Conservation (phyloP, 768 basidiomycete genomes). For the Termitomyces heimii region DNA sequence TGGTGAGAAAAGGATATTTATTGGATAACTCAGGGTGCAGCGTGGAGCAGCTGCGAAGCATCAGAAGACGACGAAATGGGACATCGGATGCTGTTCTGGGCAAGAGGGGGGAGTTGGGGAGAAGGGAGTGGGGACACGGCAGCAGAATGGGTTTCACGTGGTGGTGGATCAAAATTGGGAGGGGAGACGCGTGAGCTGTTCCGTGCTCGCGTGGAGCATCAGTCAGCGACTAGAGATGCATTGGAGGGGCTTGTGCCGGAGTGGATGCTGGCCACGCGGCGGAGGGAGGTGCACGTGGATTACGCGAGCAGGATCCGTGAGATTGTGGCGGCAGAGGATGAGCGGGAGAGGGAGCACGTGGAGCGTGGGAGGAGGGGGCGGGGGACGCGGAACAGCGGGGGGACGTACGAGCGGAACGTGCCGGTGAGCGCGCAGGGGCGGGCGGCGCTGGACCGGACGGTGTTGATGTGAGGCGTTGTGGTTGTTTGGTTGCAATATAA, state of each 20-base stretch:
- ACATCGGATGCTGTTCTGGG: conserved; percentile 33
- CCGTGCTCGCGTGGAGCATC: conserved; percentile 40
- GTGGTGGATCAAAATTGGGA: conserved; percentile 3
- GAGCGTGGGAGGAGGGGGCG: conserved; percentile 28
- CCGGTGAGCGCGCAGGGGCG: conserved; percentile 31
- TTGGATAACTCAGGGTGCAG: conserved; percentile 18
- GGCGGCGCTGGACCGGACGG: conserved; percentile 22
- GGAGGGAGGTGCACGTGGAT: conserved; percentile 50
- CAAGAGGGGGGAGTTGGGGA: conserved; percentile 18
- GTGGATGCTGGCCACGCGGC: conserved; percentile 35
- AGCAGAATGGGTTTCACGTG: conserved; percentile 45
- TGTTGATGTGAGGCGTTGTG: conserved; percentile 18
- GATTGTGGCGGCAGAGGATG: conserved; percentile 66
- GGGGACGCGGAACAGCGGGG: conserved; percentile 52
- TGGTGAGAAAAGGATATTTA: background rate
- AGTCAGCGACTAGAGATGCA: conserved; percentile 35
- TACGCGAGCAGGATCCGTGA: conserved; percentile 63
- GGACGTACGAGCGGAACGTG: conserved; percentile 37
- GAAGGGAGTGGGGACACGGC: conserved; percentile 15
- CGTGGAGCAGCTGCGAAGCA: conserved; percentile 26
- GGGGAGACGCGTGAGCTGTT: conserved; percentile 22
- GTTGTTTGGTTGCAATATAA: conserved; percentile 33
- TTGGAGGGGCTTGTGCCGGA: conserved; percentile 43
- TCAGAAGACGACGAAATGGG: conserved; percentile 56
- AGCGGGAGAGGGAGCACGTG: conserved; percentile 25